Evolutionary conservation across 208 protist genomes (phyloP), one percentile per base, ranked within the genome.

Genomic region (Leishmania turanica): DNA sequence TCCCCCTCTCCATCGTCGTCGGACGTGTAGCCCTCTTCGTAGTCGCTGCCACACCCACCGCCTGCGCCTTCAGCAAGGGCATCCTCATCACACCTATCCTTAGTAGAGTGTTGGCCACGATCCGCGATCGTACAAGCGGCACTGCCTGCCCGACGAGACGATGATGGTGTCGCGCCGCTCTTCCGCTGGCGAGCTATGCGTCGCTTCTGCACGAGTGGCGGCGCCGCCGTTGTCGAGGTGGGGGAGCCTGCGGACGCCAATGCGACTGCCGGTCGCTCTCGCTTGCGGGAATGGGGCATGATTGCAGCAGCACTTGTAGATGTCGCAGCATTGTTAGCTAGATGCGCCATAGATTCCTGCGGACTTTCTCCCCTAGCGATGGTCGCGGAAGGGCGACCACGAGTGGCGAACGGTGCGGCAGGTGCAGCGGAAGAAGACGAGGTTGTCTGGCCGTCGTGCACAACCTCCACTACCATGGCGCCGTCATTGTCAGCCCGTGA

Each of bases 1-100:
- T 82, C 82, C 1, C 65, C 78, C 6, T 86, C 78, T 11, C 66
- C 78, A 69, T 75, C 82, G 66, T 78, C 53, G 31, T 66, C 74
- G 21, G 51, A 27, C 19, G 34, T 53, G 31, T 58, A 40, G 21
- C 74, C 74, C 5, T 47, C 74, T 60, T 6, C n/a, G 17, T n/a
- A 0, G 71, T n/a, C 31, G 51, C 42, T 9, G 49, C 47, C 11
- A n/a, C 3, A 19, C 24, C n/a, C 56, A 27, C 0, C 21, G 19
- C 17, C 42, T 21, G 56, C 24, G 3, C 7, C 11, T 2, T 51
- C 53, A 4, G 47, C 40, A 42, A 58, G 49, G 13, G 27, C 13
- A 53, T n/a, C 42, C 49, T 47, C 74, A 9, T 75, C 72, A 24
- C 75, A 37, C 5, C 54, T 45, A 21, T 58, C 45, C 56, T 53